phyloP scores from a whole-genome alignment of 140 eudicot genomes.

The Stevia rebaudiana region DNA sequence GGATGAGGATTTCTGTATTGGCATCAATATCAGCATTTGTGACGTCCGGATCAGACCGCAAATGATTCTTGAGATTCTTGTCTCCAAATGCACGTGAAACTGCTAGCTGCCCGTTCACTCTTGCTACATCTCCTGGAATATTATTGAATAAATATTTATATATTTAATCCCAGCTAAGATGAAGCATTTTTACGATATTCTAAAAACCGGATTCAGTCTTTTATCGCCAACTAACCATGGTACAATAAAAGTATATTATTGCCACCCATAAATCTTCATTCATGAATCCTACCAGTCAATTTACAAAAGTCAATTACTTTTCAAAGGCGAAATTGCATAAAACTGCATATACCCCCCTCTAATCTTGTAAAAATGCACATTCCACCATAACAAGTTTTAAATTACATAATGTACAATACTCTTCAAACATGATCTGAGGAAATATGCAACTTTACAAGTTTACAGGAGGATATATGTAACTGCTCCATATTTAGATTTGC shows the following conservation, averaged over 20 bases:
- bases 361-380: too few species aligned
- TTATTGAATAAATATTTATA: background rate
- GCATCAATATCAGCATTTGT: constrained; percentile 53
- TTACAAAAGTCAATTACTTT: background rate
- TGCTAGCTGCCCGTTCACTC: constrained; percentile 91
- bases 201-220: background rate
- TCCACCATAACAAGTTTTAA: too few species aligned
- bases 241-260: background rate
- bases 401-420: too few species aligned
- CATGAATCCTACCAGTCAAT: background rate
- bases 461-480: too few species aligned
- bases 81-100: constrained; percentile 98
- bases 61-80: constrained; percentile 76
- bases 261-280: background rate
- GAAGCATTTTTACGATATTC: background rate
- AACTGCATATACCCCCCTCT: too few species aligned
- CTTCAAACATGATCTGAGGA: too few species aligned
- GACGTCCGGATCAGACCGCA: constrained; percentile 84
- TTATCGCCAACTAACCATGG: background rate
- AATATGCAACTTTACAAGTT: too few species aligned
- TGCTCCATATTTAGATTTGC: too few species aligned
- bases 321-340: too few species aligned
- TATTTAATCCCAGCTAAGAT: background rate
- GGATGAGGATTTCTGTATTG: constrained; percentile 66
- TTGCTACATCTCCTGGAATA: constrained; percentile 77